Percentiles rank a stretch among this genome's conserved stretches.
These are phyloP conservation scores for Angophora floribunda DNA, from an alignment of 345 rosid genomes.

Conservation along the genomic window DNA sequence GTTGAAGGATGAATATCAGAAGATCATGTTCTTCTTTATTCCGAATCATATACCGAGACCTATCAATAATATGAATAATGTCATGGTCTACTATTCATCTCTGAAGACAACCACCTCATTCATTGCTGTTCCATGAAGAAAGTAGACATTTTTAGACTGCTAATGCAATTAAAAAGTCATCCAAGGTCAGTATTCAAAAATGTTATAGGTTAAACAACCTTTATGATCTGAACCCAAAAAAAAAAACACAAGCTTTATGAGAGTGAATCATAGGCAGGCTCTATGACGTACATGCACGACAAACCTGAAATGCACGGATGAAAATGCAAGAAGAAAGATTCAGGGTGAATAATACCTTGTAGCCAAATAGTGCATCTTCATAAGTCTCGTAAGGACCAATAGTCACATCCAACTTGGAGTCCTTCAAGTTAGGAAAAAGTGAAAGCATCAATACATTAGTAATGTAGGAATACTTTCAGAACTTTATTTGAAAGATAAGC, in stretches of 20 bases:
- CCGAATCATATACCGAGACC: neutral
- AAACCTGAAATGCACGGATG: neutral
- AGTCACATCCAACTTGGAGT: slow-evolving; percentile 85
- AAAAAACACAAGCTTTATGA: neutral
- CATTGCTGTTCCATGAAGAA: neutral
- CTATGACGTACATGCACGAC: neutral
- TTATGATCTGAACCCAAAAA: neutral
- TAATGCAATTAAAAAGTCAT: neutral
- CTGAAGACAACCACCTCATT: neutral
- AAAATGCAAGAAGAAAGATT: neutral
- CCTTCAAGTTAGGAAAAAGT: slow-evolving; percentile 21
- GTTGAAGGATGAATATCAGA: neutral
- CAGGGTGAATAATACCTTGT: slow-evolving; percentile 50
- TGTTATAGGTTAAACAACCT: neutral
- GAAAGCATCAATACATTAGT: neutral
- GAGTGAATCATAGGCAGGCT: neutral
- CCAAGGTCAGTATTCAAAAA: neutral
- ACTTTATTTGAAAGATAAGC: neutral
- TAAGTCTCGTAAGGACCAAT: slow-evolving; percentile 99
- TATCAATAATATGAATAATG: neutral
- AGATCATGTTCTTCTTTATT: neutral
- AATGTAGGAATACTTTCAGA: neutral
- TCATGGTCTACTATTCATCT: neutral
- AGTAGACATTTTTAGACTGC: neutral
- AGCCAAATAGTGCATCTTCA: slow-evolving; percentile 79